These are phyloP conservation scores for Fusarium continuum DNA, from an alignment of 2,329 filamentous ascomycete species.

Conservation along the genomic window DNA sequence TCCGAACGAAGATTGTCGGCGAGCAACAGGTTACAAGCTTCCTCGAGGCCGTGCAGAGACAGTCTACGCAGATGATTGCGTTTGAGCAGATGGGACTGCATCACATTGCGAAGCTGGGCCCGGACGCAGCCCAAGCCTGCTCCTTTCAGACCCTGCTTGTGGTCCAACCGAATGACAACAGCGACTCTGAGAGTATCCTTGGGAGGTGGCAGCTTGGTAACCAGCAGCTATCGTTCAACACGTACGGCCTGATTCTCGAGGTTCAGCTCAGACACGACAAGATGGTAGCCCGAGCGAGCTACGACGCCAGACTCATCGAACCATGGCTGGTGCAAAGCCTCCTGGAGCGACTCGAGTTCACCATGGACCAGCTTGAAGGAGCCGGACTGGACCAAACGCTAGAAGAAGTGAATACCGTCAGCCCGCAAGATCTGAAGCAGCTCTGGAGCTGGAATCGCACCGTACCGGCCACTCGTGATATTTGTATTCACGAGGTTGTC, in stretches of 20 bases:
- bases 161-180: neutral
- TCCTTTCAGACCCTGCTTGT: neutral
- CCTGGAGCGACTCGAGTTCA: too few species aligned
- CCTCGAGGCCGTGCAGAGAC: neutral
- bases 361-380: slow-evolving; percentile 1
- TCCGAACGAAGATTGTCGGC: neutral
- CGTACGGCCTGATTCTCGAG: slow-evolving; percentile 3
- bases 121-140: neutral
- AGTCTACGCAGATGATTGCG: slow-evolving; percentile 2
- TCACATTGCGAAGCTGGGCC: neutral
- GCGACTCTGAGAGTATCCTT: neutral
- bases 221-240: neutral
- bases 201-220: neutral
- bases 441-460: slow-evolving; percentile 4
- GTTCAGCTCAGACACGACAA: too few species aligned
- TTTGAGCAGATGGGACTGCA: slow-evolving; percentile 6
- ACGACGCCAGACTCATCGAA: neutral
- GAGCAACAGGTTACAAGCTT: neutral
- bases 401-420: too few species aligned
- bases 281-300: too few species aligned
- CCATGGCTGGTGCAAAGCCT: neutral
- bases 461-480: neutral
- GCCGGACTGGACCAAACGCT: too few species aligned
- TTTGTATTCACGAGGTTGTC: slow-evolving; percentile 2
- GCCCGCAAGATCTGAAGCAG: neutral